Conservation (phyloP, 306 rosid species). For the Lithocarpus polystachyus region DNA sequence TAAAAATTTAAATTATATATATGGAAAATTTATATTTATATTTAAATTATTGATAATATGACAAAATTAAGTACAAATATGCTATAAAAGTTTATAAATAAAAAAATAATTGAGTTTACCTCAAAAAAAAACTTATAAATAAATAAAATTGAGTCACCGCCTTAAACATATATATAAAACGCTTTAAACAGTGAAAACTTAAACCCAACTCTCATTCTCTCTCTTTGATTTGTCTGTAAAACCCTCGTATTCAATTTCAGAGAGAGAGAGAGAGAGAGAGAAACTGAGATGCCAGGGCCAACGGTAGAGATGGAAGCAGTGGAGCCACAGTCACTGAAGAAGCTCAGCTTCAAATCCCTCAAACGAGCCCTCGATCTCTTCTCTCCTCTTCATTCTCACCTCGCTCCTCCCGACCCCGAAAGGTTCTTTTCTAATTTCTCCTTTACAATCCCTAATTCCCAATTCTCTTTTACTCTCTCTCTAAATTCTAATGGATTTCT, state of each 20-base stretch:
- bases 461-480: neutral
- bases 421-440: constrained; percentile 47
- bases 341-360: constrained; percentile 90
- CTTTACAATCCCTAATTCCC: neutral
- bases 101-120: no score
- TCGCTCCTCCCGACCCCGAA: constrained; percentile 65
- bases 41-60: no score
- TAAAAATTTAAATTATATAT: no score
- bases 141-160: no score
- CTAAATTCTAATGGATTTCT: neutral
- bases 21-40: no score
- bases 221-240: neutral
- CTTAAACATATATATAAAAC: no score
- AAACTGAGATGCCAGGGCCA: constrained; percentile 41
- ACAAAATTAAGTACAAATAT: no score
- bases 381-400: constrained; percentile 67
- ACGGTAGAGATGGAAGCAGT: constrained; percentile 63
- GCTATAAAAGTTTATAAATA: no score
- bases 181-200: no score
- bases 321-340: constrained; percentile 91
- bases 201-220: no score
- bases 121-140: no score
- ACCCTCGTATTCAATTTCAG: neutral
- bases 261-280: neutral
- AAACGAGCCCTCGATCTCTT: constrained; percentile 93